These are phyloP conservation scores for Flaveria bidentis DNA, from an alignment of 129 eudicot species.

Conservation along the genomic window DNA sequence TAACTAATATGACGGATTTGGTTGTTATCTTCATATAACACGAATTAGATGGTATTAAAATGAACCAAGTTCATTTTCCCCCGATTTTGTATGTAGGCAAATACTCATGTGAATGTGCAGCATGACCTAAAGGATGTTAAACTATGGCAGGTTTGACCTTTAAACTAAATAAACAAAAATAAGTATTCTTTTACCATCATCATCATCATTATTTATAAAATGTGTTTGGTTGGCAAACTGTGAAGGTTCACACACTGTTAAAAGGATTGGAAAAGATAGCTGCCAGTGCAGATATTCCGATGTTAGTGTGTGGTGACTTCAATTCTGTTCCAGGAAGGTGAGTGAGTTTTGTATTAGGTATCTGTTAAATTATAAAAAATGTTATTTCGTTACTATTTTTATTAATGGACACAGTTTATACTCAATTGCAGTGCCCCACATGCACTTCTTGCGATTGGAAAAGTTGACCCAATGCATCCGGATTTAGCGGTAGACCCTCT, in stretches of 20 bases:
- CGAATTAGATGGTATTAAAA: background rate
- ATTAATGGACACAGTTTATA: background rate
- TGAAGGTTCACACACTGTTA: slow-evolving; percentile 54
- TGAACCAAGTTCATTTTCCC: slow-evolving; percentile 7
- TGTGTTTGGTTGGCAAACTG: slow-evolving; percentile 11
- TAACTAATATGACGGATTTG: background rate
- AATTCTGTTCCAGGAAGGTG: slow-evolving; percentile 57
- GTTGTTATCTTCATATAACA: background rate
- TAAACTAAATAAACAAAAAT: slow-evolving; percentile 5
- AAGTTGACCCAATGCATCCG: slow-evolving; percentile 78
- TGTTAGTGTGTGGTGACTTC: slow-evolving; percentile 60
- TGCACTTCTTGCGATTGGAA: slow-evolving; percentile 81
- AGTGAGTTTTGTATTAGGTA: background rate
- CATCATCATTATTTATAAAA: background rate
- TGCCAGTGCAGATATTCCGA: slow-evolving; percentile 56
- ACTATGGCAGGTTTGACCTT: slow-evolving; percentile 83
- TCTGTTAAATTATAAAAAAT: background rate
- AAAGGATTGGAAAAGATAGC: slow-evolving; percentile 61
- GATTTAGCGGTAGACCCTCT: slow-evolving; percentile 76
- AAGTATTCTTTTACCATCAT: background rate
- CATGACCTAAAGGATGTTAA: slow-evolving; percentile 94
- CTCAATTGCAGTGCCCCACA: slow-evolving; percentile 70
- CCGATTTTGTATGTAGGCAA: slow-evolving; percentile 52
- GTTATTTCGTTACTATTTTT: background rate
- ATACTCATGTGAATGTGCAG: slow-evolving; percentile 89